Percentiles rank a stretch among this genome's conserved stretches.
These are phyloP conservation scores for Lomentospora prolificans DNA, from an alignment of 2,329 filamentous ascomycete species.

Conservation along the genomic window DNA sequence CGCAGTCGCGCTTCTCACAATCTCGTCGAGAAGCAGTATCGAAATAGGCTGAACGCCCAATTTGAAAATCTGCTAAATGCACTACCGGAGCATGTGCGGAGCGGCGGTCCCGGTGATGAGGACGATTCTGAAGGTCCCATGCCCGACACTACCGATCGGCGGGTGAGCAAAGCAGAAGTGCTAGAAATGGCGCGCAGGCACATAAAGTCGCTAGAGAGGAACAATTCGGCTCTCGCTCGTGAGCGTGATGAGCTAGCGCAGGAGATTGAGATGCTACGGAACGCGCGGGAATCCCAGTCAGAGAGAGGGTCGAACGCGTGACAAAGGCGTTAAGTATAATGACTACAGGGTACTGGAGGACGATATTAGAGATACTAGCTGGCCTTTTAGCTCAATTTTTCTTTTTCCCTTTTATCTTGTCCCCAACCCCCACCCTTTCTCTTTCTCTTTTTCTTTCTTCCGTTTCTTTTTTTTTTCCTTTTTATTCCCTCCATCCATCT, in stretches of 20 bases:
- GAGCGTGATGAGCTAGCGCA: slow-evolving; percentile 19
- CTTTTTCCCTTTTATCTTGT: no score
- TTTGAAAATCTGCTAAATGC: slow-evolving; percentile 20
- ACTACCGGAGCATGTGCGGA: slow-evolving; percentile 15
- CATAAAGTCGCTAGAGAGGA: slow-evolving; percentile 22
- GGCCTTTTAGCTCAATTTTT: background rate
- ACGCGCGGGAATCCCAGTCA: background rate
- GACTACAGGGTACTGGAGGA: no score
- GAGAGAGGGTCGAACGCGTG: background rate
- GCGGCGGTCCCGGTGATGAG: slow-evolving; percentile 10
- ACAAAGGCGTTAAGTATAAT: background rate
- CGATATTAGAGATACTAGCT: no score
- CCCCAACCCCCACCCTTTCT: no score
- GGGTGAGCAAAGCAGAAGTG: slow-evolving; percentile 26
- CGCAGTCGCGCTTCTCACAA: slow-evolving; percentile 22
- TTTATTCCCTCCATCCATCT: background rate
- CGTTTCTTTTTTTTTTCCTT: background rate
- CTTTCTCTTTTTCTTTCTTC: background rate
- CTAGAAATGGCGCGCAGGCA: slow-evolving; percentile 24
- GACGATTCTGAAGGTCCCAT: slow-evolving; percentile 4
- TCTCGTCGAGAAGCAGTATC: slow-evolving; percentile 24
- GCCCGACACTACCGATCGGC: slow-evolving; percentile 16
- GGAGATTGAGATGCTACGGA: background rate
- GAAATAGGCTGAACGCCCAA: slow-evolving; percentile 21
- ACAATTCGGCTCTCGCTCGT: slow-evolving; percentile 18